Percentiles rank a stretch among this genome's conserved stretches.
Conservation (phyloP, 2,329 filamentous ascomycete species). For the Thielaviopsis euricoi region DNA sequence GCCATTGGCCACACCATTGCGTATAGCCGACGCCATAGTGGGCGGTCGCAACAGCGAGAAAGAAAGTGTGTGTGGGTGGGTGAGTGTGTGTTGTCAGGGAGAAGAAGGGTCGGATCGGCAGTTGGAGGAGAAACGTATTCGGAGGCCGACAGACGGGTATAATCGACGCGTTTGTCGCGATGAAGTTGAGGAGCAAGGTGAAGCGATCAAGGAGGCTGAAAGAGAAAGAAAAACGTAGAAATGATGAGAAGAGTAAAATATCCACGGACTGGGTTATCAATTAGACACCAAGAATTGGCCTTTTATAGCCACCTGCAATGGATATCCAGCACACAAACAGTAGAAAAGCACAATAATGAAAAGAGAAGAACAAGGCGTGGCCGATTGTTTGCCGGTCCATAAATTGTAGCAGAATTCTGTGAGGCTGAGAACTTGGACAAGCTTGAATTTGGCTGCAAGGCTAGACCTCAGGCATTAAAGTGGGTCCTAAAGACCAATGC, state of each 20-base stretch:
- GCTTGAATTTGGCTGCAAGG: background rate
- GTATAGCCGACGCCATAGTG: conserved; percentile 13
- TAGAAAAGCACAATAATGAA: background rate
- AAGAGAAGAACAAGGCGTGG: background rate
- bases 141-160: background rate
- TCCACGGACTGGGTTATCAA: background rate
- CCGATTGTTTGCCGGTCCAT: background rate
- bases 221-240: background rate
- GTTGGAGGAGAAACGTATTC: background rate
- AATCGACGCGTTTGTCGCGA: conserved; percentile 5
- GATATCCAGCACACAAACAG: background rate
- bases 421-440: background rate
- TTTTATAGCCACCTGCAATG: background rate
- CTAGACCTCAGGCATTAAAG: background rate
- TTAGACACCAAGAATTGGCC: background rate
- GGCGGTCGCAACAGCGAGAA: background rate
- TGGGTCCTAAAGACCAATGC: conserved; percentile 5
- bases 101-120: background rate
- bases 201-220: background rate
- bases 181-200: background rate
- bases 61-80: too few relatives aligned
- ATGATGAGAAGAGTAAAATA: background rate
- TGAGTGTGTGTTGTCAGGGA: background rate
- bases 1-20: conserved; percentile 28
- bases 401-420: background rate